Conservation (phyloP, 805 yeast genomes). For the Cyberlindnera veronae region DNA sequence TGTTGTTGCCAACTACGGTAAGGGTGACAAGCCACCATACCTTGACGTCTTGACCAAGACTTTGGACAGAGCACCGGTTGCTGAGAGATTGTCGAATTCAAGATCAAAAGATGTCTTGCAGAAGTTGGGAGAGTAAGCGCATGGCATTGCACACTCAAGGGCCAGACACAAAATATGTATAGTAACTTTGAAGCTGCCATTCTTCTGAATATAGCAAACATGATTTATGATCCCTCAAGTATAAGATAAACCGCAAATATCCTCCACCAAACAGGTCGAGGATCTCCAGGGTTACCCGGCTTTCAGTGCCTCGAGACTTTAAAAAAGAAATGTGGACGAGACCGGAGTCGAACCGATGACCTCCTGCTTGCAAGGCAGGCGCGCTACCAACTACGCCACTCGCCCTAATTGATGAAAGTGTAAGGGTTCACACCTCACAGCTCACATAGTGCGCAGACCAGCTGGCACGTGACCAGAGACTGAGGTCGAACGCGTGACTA, state of each 20-base stretch:
- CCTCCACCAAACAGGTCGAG: too few relatives aligned
- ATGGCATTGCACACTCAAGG: too few relatives aligned
- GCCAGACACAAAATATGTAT: too few relatives aligned
- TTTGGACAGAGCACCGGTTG: constrained; percentile 38
- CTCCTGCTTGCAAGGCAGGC: constrained; percentile 59
- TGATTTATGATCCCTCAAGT: too few relatives aligned
- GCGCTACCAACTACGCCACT: constrained; percentile 65
- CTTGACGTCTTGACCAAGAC: constrained; percentile 36
- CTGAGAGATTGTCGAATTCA: constrained; percentile 34
- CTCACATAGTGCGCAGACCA: too few relatives aligned
- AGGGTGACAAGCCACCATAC: constrained; percentile 49
- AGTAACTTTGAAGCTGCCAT: too few relatives aligned
- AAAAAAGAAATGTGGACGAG: constrained; percentile 41
- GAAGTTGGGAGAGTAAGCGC: constrained; percentile 30
- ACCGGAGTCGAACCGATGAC: constrained; percentile 60
- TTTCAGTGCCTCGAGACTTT: neutral
- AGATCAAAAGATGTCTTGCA: constrained; percentile 29
- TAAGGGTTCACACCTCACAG: too few relatives aligned
- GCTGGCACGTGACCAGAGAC: too few relatives aligned
- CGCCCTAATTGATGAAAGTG: constrained; percentile 40
- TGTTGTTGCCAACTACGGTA: constrained; percentile 45
- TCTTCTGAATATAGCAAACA: too few relatives aligned
- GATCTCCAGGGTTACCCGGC: too few relatives aligned
- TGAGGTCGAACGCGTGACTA: too few relatives aligned
- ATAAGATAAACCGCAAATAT: too few relatives aligned